Evolutionary conservation across 2,329 filamentous ascomycete species (phyloP).

Genomic region (Ascochyta pisi): DNA sequence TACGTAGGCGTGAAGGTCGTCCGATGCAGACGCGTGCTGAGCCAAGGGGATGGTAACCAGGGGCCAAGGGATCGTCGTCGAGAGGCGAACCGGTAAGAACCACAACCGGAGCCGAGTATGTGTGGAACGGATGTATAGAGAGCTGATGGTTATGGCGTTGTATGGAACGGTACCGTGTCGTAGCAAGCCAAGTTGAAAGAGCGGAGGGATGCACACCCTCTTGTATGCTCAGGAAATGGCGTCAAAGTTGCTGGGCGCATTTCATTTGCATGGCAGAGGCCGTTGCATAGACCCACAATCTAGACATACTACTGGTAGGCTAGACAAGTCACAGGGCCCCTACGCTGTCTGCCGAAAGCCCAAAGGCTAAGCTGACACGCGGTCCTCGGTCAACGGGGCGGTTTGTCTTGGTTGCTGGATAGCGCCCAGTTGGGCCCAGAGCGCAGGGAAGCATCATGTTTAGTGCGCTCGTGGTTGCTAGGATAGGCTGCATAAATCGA

Average conservation of each 20-base stretch:
- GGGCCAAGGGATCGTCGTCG: constrained; percentile 12
- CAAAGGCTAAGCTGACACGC: constrained; percentile 41
- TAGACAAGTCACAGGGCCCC: constrained; percentile 34
- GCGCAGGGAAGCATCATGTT: constrained; percentile 17
- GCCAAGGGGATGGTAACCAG: constrained; percentile 12
- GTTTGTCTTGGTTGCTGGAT: constrained; percentile 26
- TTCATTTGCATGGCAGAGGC: constrained; percentile 28
- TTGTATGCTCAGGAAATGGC: constrained; percentile 35
- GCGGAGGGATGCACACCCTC: constrained; percentile 26
- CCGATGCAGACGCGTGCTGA: constrained; percentile 10
- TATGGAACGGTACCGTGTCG: neutral
- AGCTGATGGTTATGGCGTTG: neutral
- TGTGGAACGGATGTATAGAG: neutral
- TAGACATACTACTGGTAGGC: constrained; percentile 24
- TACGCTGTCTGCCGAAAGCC: constrained; percentile 29
- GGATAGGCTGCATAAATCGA: constrained; percentile 28
- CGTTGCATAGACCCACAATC: constrained; percentile 34
- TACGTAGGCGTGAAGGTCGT: constrained; percentile 26
- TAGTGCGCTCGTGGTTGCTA: constrained; percentile 24
- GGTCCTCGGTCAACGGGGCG: constrained; percentile 27
- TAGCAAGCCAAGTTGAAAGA: constrained; percentile 1
- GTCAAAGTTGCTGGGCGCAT: constrained; percentile 21
- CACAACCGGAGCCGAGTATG: constrained; percentile 6
- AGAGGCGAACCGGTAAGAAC: constrained; percentile 1
- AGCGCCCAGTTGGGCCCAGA: constrained; percentile 29